Evolutionary conservation across 2,329 filamentous ascomycete species (phyloP).

Genomic region (Exophiala dermatitidis): DNA sequence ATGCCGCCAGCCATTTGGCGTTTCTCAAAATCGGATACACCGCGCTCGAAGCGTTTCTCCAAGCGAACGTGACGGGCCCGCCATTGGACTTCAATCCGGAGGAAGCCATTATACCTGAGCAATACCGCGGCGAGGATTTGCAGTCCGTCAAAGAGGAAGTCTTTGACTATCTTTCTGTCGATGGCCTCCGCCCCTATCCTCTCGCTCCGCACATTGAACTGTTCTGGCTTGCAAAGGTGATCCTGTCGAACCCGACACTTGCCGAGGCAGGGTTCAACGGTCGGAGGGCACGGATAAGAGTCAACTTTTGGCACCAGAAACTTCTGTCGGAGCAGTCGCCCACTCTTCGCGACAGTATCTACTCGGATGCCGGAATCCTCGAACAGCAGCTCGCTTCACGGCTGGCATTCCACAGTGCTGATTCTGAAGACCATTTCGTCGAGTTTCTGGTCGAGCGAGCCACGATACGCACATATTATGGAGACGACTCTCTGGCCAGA

Average conservation of each 20-base stretch:
- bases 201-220: conserved; percentile 78
- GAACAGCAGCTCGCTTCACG: conserved; percentile 35
- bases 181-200: conserved; percentile 80
- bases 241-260: conserved; percentile 46
- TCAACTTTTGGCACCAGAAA: conserved; percentile 66
- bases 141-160: conserved; percentile 50
- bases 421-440: conserved; percentile 26
- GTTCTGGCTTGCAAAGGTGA: conserved; percentile 64
- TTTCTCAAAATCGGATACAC: conserved; percentile 56
- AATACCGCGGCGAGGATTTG: conserved; percentile 37
- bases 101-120: conserved; percentile 43
- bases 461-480: conserved; percentile 75
- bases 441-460: conserved; percentile 75
- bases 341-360: conserved; percentile 54
- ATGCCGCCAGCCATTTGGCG: conserved; percentile 33
- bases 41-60: conserved; percentile 70
- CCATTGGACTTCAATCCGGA: conserved; percentile 56
- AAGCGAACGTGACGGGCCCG: conserved; percentile 81
- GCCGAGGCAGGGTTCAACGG: conserved; percentile 37
- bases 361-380: conserved; percentile 49
- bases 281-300: conserved; percentile 60
- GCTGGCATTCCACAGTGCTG: conserved; percentile 29
- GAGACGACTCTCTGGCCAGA: conserved; percentile 67
- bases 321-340: conserved; percentile 57
- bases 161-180: conserved; percentile 63